Evolutionary conservation across 1,139 yeast species (phyloP).

Genomic region (Wickerhamiella pararugosa): DNA sequence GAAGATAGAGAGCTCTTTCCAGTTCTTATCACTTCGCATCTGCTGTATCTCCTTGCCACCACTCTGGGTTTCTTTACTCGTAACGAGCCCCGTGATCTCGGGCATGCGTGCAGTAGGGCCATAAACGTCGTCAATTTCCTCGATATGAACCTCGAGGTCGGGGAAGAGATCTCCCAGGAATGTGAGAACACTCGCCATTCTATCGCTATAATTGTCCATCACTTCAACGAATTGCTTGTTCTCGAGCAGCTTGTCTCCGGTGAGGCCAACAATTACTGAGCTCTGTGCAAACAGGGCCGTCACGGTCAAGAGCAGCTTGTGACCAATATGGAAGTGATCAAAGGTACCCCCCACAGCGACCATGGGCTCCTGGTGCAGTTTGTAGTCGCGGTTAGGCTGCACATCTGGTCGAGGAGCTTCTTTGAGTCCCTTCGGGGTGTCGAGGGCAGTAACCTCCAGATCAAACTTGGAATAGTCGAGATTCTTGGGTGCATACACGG

Average conservation of each 20-base stretch:
- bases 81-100: constrained; percentile 63
- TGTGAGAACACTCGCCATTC: constrained; percentile 34
- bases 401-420: constrained; percentile 9
- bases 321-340: constrained; percentile 95
- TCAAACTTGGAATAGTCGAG: background rate
- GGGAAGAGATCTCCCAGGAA: constrained; percentile 40
- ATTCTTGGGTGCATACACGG: constrained; percentile 1
- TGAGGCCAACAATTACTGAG: constrained; percentile 62
- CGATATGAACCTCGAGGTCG: constrained; percentile 30
- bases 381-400: background rate
- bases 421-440: background rate
- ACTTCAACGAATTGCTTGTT: constrained; percentile 62
- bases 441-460: background rate
- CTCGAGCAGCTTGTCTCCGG: constrained; percentile 57
- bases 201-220: constrained; percentile 40
- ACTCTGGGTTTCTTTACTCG: constrained; percentile 60
- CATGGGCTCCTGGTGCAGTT: constrained; percentile 8
- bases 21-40: constrained; percentile 41
- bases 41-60: constrained; percentile 69
- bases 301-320: constrained; percentile 65
- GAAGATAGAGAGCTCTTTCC: constrained; percentile 38
- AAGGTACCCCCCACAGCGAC: constrained; percentile 90
- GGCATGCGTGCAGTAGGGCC: constrained; percentile 84
- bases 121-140: constrained; percentile 67
- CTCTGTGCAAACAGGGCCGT: constrained; percentile 45